Percentiles rank a stretch among this genome's conserved stretches.
These are phyloP conservation scores for Solanum raphanifolium DNA, from an alignment of 257 asterid species.

Conservation along the genomic window DNA sequence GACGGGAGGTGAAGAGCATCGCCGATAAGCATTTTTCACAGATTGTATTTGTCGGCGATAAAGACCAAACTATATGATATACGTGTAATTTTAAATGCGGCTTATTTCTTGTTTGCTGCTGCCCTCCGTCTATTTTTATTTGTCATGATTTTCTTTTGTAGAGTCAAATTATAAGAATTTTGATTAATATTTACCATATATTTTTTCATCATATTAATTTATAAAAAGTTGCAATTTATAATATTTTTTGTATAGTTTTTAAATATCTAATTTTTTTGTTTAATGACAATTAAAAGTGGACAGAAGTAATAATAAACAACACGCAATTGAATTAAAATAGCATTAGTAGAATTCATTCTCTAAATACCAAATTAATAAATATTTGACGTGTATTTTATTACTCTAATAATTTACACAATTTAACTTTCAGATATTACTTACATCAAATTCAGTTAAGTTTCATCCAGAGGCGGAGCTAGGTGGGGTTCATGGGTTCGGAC, in stretches of 20 bases:
- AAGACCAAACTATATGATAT: background rate
- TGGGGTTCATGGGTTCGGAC: too few species aligned
- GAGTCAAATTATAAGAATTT: too few species aligned
- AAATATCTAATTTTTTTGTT: fast-evolving
- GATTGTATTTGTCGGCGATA: background rate
- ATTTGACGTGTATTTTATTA: background rate
- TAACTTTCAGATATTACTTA: too few species aligned
- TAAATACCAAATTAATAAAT: background rate
- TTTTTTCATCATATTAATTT: too few species aligned
- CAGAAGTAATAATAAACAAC: background rate
- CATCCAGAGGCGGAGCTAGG: too few species aligned
- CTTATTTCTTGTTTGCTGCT: background rate
- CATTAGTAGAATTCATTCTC: background rate
- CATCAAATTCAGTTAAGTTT: background rate
- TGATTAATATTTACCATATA: fast-evolving
- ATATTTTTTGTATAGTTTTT: too few species aligned
- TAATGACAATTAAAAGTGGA: too few species aligned
- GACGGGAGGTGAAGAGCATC: background rate
- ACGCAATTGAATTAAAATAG: background rate
- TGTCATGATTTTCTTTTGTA: fast-evolving
- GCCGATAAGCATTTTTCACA: background rate
- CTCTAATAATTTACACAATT: too few species aligned
- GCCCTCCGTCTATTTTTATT: too few species aligned
- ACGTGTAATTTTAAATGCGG: background rate
- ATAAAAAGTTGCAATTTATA: too few species aligned